These are phyloP conservation scores for Laetiporus sulphureus DNA, from an alignment of 1,284 basidiomycete genomes.

Conservation along the genomic window DNA sequence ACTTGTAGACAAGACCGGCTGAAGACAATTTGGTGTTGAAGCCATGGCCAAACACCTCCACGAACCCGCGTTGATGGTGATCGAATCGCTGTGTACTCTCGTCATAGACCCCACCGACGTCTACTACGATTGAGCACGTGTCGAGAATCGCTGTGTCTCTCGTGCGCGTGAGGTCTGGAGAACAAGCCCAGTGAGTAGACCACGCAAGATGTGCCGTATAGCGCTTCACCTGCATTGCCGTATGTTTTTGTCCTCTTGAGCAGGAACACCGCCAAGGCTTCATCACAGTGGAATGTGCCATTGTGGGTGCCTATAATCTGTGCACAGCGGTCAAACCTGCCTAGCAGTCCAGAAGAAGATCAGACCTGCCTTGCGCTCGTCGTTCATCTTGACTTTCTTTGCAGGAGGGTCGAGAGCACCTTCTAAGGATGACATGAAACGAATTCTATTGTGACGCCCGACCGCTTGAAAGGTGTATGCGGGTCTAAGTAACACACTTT, in stretches of 20 bases:
- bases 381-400: slow-evolving; percentile 45
- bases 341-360: no score
- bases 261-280: slow-evolving; percentile 90
- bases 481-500: neutral
- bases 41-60: slow-evolving; percentile 82
- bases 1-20: slow-evolving; percentile 95
- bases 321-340: no score
- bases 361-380: slow-evolving; percentile 28
- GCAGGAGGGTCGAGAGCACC: slow-evolving; percentile 20
- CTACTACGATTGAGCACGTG: slow-evolving; percentile 92
- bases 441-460: no score
- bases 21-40: slow-evolving; percentile 87
- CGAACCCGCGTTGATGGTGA: slow-evolving; percentile 95
- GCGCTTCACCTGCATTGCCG: slow-evolving; percentile 58
- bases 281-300: slow-evolving; percentile 96
- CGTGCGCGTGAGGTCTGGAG: slow-evolving; percentile 68
- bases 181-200: slow-evolving; percentile 5
- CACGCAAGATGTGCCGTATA: neutral
- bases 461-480: neutral
- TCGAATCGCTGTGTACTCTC: slow-evolving; percentile 78
- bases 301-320: slow-evolving; percentile 89
- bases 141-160: slow-evolving; percentile 79
- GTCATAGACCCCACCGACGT: slow-evolving; percentile 94
- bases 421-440: slow-evolving; percentile 25
- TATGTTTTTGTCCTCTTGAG: slow-evolving; percentile 77